A percentile compares a stretch with the other conserved stretches of the same genome.
phyloP scores from a whole-genome alignment of 2,329 filamentous ascomycete genomes.

The Stagonosporopsis vannaccii region DNA sequence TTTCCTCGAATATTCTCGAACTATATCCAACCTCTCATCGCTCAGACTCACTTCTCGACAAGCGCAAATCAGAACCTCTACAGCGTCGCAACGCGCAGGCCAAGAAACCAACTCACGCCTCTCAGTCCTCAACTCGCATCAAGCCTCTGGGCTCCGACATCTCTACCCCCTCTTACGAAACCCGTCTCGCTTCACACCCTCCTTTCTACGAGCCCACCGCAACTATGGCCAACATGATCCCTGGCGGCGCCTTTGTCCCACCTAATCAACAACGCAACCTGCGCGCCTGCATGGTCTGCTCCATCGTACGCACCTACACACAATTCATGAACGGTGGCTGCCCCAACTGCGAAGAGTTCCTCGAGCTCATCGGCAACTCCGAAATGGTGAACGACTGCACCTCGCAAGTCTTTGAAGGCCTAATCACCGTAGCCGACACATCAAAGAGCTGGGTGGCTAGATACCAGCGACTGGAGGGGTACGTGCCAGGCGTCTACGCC shows the following conservation, averaged over 20 bases:
- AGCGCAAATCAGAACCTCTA: not conserved
- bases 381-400: constrained; percentile 93
- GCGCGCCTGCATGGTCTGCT: constrained; percentile 98
- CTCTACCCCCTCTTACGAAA: not conserved
- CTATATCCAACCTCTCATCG: not conserved
- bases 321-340: constrained; percentile 88
- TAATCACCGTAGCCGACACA: constrained; percentile 87
- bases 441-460: constrained; percentile 90
- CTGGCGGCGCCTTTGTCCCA: constrained; percentile 68
- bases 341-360: constrained; percentile 94
- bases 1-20: not conserved
- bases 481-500: constrained; percentile 89
- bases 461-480: constrained; percentile 90
- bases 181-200: constrained; percentile 1
- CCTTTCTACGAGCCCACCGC: not conserved
- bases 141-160: not conserved
- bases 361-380: constrained; percentile 78
- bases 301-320: constrained; percentile 83
- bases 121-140: not conserved
- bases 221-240: constrained; percentile 42
- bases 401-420: constrained; percentile 92
- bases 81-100: not conserved
- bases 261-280: constrained; percentile 81
- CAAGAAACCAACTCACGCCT: not conserved
- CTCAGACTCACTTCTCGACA: not conserved